Conservation (phyloP, 2,329 filamentous ascomycete genomes). For the Helicocarpus griseus region DNA sequence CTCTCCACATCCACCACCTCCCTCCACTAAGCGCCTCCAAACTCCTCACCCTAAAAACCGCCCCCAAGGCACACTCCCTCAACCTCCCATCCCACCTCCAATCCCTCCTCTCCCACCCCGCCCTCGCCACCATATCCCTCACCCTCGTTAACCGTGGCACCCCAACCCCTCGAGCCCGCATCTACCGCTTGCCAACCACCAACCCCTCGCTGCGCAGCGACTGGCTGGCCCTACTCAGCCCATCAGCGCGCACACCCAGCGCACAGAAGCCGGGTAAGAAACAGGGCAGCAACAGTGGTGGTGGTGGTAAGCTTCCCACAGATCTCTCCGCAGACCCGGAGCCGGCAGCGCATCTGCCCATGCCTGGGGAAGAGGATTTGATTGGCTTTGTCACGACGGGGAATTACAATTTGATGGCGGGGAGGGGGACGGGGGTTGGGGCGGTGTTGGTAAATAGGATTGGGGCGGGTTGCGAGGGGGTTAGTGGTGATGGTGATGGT, state of each 20-base stretch:
- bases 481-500: not conserved
- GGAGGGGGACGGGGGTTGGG: slow-evolving; percentile 66
- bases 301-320: slow-evolving; percentile 8
- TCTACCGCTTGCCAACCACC: slow-evolving; percentile 69
- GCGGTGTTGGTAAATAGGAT: slow-evolving; percentile 55
- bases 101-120: slow-evolving; percentile 16
- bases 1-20: slow-evolving; percentile 30
- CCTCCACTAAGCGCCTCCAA: slow-evolving; percentile 26
- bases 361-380: slow-evolving; percentile 66
- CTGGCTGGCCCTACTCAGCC: slow-evolving; percentile 49
- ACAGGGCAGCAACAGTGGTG: slow-evolving; percentile 5
- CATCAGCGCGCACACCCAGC: slow-evolving; percentile 14
- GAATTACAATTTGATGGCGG: slow-evolving; percentile 68
- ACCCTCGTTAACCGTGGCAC: slow-evolving; percentile 61
- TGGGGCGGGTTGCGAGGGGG: not conserved
- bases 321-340: slow-evolving; percentile 29
- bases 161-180: slow-evolving; percentile 61
- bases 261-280: slow-evolving; percentile 14
- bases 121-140: slow-evolving; percentile 55
- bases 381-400: slow-evolving; percentile 88
- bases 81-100: slow-evolving; percentile 9
- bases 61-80: slow-evolving; percentile 10
- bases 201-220: slow-evolving; percentile 48
- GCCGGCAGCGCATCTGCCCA: slow-evolving; percentile 37
- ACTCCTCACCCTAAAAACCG: slow-evolving; percentile 22